Conservation (phyloP, 148 eudicot species). For the Amaranthus hypochondriacus region DNA sequence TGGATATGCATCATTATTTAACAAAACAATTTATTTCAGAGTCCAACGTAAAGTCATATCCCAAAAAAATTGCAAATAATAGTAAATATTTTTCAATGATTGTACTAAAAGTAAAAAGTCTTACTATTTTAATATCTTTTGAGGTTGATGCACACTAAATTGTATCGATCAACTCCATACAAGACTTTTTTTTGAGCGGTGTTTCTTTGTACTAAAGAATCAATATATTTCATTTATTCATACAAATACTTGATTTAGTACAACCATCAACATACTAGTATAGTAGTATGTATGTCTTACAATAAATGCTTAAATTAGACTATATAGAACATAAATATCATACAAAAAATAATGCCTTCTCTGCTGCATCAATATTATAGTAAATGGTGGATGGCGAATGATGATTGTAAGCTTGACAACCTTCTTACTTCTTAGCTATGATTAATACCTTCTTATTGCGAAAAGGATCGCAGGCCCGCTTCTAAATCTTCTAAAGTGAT, state of each 20-base stretch:
- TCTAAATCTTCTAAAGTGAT: constrained; percentile 78
- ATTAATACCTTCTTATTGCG: constrained; percentile 20
- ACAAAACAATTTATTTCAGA: too few species aligned
- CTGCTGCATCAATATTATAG: neutral
- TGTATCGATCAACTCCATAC: too few species aligned
- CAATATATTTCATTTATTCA: constrained; percentile 12
- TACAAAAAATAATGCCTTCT: constrained; percentile 1
- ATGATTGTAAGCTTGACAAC: neutral
- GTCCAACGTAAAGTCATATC: too few species aligned
- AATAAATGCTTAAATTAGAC: neutral
- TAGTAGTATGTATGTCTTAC: neutral
- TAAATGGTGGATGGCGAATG: constrained; percentile 8
- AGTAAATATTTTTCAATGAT: too few species aligned
- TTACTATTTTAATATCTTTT: too few species aligned
- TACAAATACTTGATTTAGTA: constrained; percentile 4
- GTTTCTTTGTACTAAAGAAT: neutral
- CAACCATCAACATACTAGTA: constrained; percentile 2
- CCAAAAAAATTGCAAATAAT: too few species aligned
- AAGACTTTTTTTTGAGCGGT: too few species aligned
- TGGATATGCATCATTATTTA: too few species aligned
- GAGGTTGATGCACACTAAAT: too few species aligned
- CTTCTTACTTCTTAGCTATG: neutral
- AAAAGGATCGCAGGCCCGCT: constrained; percentile 55
- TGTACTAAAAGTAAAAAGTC: too few species aligned
- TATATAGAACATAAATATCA: constrained; percentile 9